A percentile compares a stretch with the other conserved stretches of the same genome.
Evolutionary conservation across 768 basidiomycete genomes (phyloP).

Genomic region (Naganishia vaughanmartiniae): DNA sequence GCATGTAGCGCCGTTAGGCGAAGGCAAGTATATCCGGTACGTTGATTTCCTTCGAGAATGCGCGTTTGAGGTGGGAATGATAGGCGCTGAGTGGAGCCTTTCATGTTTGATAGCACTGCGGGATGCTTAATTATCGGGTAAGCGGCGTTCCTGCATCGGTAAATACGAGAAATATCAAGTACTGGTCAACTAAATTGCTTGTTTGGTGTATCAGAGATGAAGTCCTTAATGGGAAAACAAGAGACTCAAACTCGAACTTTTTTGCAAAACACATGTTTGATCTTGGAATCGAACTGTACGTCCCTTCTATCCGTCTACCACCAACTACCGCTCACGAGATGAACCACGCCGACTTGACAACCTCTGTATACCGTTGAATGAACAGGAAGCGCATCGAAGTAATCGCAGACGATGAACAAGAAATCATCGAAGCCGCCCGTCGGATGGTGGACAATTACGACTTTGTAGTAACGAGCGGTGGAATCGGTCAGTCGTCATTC

Average conservation of each 20-base stretch:
- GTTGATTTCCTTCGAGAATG: slow-evolving; percentile 3
- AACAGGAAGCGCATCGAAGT: slow-evolving; percentile 82
- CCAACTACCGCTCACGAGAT: not conserved
- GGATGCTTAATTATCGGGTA: slow-evolving; percentile 53
- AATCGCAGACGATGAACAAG: slow-evolving; percentile 81
- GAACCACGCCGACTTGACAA: not conserved
- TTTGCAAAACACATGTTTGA: slow-evolving; percentile 88
- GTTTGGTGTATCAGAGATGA: too few species aligned
- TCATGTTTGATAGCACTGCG: slow-evolving; percentile 38
- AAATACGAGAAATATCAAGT: too few species aligned
- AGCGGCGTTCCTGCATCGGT: slow-evolving; percentile 12
- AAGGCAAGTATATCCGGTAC: slow-evolving; percentile 64
- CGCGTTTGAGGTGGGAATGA: too few species aligned
- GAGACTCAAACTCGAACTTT: slow-evolving; percentile 75
- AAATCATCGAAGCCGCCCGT: slow-evolving; percentile 82
- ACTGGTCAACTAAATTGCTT: too few species aligned
- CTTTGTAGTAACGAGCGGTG: slow-evolving; percentile 84
- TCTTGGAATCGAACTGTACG: slow-evolving; percentile 58
- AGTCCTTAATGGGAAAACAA: slow-evolving; percentile 81
- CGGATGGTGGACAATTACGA: slow-evolving; percentile 79
- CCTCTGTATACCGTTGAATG: not conserved
- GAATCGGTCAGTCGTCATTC: slow-evolving; percentile 69
- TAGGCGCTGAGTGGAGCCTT: too few species aligned
- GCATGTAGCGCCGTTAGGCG: slow-evolving; percentile 58
- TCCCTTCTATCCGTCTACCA: not conserved